Evolutionary conservation across 139 green algal genomes (phyloP).

Genomic region (Nannochloris sp.): DNA sequence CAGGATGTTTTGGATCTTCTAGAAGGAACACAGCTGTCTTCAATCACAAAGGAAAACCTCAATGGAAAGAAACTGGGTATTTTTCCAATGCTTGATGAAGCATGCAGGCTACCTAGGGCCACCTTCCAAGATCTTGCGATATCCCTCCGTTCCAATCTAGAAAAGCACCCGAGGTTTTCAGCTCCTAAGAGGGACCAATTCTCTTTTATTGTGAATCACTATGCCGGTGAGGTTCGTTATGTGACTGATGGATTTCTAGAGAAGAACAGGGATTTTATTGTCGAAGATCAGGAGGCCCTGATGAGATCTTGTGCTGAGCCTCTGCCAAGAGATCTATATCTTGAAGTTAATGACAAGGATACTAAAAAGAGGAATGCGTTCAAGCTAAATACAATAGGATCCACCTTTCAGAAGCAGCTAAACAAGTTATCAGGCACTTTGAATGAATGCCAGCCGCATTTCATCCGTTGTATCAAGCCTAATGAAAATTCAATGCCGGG

Average conservation of each 20-base stretch:
- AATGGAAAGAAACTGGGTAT: slow-evolving; percentile 48
- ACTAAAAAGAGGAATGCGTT: slow-evolving; percentile 20
- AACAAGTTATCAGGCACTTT: slow-evolving; percentile 64
- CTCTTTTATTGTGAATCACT: slow-evolving; percentile 67
- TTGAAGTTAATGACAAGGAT: slow-evolving; percentile 11
- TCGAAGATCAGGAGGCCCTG: slow-evolving; percentile 63
- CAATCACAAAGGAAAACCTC: slow-evolving; percentile 11
- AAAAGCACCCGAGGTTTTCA: slow-evolving; percentile 39
- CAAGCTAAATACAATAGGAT: slow-evolving; percentile 56
- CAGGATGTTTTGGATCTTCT: slow-evolving; percentile 92
- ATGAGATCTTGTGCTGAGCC: slow-evolving; percentile 20
- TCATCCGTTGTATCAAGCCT: slow-evolving; percentile 86
- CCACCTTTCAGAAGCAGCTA: slow-evolving; percentile 69
- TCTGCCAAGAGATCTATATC: slow-evolving; percentile 38
- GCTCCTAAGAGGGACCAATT: slow-evolving; percentile 48
- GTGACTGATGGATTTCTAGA: slow-evolving; percentile 39
- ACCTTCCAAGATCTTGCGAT: slow-evolving; percentile 58
- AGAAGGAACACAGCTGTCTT: slow-evolving; percentile 24
- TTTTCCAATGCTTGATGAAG: slow-evolving; percentile 85
- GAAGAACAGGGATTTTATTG: slow-evolving; percentile 79
- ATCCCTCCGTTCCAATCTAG: slow-evolving; percentile 40
- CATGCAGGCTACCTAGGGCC: slow-evolving; percentile 71
- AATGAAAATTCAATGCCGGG: slow-evolving; percentile 64
- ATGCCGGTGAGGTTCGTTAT: slow-evolving; percentile 55
- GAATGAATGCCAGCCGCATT: slow-evolving; percentile 46